These are phyloP conservation scores for Magnaporthales sp. DNA, from an alignment of 2,329 filamentous ascomycete species.

Conservation along the genomic window DNA sequence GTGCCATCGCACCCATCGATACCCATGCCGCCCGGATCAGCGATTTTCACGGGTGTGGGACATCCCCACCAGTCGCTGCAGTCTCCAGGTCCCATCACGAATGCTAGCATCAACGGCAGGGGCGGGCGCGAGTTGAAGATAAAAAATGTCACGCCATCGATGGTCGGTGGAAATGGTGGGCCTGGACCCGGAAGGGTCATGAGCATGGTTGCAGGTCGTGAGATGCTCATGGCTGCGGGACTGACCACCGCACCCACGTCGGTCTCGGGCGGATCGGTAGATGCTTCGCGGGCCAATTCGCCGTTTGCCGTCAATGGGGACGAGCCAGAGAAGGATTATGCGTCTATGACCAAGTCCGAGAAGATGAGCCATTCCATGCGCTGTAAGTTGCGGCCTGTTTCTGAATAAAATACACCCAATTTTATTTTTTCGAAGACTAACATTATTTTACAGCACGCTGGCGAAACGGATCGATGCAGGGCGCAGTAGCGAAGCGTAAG, in stretches of 20 bases:
- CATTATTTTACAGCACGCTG: conserved; percentile 36
- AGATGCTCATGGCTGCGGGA: not conserved
- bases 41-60: conserved; percentile 8
- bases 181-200: not conserved
- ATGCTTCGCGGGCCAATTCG: conserved; percentile 3
- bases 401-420: not conserved
- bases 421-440: not conserved
- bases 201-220: not conserved
- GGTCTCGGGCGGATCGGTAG: conserved; percentile 1
- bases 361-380: conserved; percentile 61
- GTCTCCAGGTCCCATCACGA: not conserved
- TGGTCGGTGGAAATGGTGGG: conserved; percentile 3
- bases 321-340: conserved; percentile 43
- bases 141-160: conserved; percentile 4
- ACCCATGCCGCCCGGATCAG: not conserved
- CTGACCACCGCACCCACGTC: not conserved
- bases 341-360: conserved; percentile 54
- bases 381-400: conserved; percentile 30
- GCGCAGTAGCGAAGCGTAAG: conserved; percentile 51
- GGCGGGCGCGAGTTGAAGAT: conserved; percentile 10
- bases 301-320: conserved; percentile 22
- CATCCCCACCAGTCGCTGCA: conserved; percentile 10
- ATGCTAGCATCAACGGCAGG: not conserved
- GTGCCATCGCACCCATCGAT: not conserved
- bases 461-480: conserved; percentile 52